A percentile compares a stretch with the other conserved stretches of the same genome.
These are phyloP conservation scores for Arthrobotrys pseudoclavata DNA, from an alignment of 2,329 filamentous ascomycete genomes.

Conservation along the genomic window DNA sequence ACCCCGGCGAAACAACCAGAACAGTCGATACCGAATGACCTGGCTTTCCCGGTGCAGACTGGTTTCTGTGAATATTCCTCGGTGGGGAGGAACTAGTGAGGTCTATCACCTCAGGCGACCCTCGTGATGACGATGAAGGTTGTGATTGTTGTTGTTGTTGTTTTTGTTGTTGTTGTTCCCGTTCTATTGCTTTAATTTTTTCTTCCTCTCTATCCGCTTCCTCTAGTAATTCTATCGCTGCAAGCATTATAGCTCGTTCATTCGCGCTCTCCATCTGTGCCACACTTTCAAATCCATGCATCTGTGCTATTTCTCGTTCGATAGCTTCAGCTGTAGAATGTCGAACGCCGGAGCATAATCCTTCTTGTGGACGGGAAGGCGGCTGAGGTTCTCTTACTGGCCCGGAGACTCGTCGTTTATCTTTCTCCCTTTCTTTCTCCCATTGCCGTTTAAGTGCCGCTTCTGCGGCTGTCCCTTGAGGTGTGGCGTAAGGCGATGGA, in stretches of 20 bases:
- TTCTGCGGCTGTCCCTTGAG: slow-evolving; percentile 47
- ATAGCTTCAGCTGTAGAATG: slow-evolving; percentile 75
- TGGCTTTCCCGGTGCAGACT: slow-evolving; percentile 42
- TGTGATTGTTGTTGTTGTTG: slow-evolving; percentile 27
- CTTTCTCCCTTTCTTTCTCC: slow-evolving; percentile 46
- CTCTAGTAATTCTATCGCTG: slow-evolving; percentile 86
- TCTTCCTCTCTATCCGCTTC: slow-evolving; percentile 76
- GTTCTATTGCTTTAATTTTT: slow-evolving; percentile 62
- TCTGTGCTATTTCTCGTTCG: slow-evolving; percentile 75
- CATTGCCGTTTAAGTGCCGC: slow-evolving; percentile 51
- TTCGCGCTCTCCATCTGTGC: slow-evolving; percentile 92
- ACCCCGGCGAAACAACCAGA: slow-evolving; percentile 30
- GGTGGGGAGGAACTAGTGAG: neutral
- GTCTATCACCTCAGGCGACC: slow-evolving; percentile 1
- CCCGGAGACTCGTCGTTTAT: slow-evolving; percentile 2
- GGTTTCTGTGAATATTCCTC: slow-evolving; percentile 32
- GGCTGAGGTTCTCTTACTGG: slow-evolving; percentile 64
- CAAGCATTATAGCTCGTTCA: slow-evolving; percentile 85
- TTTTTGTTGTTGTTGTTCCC: slow-evolving; percentile 27
- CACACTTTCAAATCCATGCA: slow-evolving; percentile 82
- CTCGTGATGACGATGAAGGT: slow-evolving; percentile 8
- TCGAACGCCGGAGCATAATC: slow-evolving; percentile 82
- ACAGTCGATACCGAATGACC: slow-evolving; percentile 25
- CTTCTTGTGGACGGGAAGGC: slow-evolving; percentile 78
- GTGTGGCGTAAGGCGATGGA: slow-evolving; percentile 41